Evolutionary conservation across 2,329 filamentous ascomycete genomes (phyloP).

Genomic region (Diaporthe sp.): DNA sequence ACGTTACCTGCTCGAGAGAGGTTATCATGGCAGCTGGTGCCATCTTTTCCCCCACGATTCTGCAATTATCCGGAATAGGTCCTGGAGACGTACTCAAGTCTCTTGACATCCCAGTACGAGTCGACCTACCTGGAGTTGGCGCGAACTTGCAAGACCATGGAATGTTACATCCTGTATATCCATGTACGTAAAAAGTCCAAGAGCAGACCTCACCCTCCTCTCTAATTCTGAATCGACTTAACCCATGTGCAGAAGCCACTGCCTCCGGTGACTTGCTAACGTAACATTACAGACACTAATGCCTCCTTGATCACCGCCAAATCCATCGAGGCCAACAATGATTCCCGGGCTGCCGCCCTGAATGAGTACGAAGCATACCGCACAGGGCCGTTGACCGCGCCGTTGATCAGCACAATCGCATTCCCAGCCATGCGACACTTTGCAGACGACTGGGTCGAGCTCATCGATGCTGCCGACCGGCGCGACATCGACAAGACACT

Average conservation of each 20-base stretch:
- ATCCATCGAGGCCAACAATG: constrained; percentile 40
- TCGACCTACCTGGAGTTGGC: constrained; percentile 49
- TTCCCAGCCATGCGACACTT: constrained; percentile 45
- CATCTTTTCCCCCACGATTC: constrained; percentile 49
- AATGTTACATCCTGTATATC: constrained; percentile 52
- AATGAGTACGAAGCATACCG: constrained; percentile 45
- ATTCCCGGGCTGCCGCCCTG: constrained; percentile 36
- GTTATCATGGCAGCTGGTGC: constrained; percentile 51
- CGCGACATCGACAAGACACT: constrained; percentile 34
- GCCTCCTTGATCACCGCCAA: constrained; percentile 42
- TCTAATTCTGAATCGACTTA: neutral
- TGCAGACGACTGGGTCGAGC: constrained; percentile 39
- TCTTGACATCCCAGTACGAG: constrained; percentile 47
- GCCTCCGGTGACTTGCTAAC: constrained; percentile 1
- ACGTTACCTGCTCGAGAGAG: constrained; percentile 48
- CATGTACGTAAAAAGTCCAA: constrained; percentile 44
- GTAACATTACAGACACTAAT: constrained; percentile 41
- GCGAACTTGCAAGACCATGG: constrained; percentile 54
- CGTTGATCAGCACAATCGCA: constrained; percentile 46
- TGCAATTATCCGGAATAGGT: constrained; percentile 54
- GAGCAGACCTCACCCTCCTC: neutral
- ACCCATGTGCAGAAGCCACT: neutral
- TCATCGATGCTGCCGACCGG: constrained; percentile 39
- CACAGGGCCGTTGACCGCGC: constrained; percentile 46
- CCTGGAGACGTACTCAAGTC: constrained; percentile 47